Evolutionary conservation across 306 rosid species (phyloP), one percentile per base, ranked within the genome.

Genomic region (Castanea sativa): DNA sequence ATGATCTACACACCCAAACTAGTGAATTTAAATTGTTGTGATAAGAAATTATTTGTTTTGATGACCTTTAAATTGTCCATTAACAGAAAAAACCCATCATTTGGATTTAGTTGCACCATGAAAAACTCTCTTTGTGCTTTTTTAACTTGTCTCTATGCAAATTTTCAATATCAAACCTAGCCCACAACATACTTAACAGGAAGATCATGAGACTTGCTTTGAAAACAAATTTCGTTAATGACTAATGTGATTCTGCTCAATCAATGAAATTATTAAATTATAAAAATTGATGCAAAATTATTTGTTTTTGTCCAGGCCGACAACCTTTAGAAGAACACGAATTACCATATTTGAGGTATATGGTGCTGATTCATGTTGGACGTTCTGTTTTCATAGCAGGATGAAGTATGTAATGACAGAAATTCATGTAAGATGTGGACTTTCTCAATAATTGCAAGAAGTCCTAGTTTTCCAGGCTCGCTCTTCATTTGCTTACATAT

Each of bases 301-400:
- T 65, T 18, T 56, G 55, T 74, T 77, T 57, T 79, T 82, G 63
- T 81, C 74, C 86, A 95, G 97, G 99, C 56, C 88, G 98, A 61
- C 98, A 92, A 1, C 88, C 98, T 25, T 79, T 95, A 1, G 94
- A 90, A 78, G 92, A 95, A 80, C 71, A 33, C 16, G 61, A 60
- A 64, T 38, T 74, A 52, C 19, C 58, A n/a, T 63, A 65, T 75
- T 52, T 82, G 71, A 30, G 35, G 53, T 65, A 6, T 51, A 14
- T 73, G 43, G 69, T 67, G 60, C 74, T 81, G 33, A 77, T 58
- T n/a, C 71, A 45, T 38, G 29, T 25, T 32, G 61, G 21, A 5
- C 59, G 70, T 55, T 68, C 16, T 56, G 73, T 75, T 71, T 68
- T 78, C 73, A 30, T 29, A 64, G 32, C 94, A 95, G 96, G 91